phyloP scores from a whole-genome alignment of 345 rosid genomes.

The Linum tenue region DNA sequence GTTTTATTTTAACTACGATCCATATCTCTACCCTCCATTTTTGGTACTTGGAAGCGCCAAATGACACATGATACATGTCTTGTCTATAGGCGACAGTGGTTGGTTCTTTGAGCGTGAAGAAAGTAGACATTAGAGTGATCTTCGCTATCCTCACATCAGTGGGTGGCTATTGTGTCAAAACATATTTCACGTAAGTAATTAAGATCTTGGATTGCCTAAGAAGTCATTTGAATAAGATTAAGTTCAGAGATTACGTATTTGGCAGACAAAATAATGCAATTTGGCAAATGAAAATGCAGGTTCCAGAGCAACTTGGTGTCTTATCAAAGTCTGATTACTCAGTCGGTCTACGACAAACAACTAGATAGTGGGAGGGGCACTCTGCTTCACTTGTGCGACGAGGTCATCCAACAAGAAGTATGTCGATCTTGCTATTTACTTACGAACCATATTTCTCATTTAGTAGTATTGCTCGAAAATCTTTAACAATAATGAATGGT shows the following conservation, averaged over 20 bases:
- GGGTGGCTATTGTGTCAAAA: constrained; percentile 18
- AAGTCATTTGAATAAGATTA: background rate
- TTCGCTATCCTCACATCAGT: constrained; percentile 14
- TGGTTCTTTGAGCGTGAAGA: constrained; percentile 7
- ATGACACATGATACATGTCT: background rate
- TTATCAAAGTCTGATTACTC: constrained; percentile 18
- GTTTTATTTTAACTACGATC: background rate
- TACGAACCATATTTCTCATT: background rate
- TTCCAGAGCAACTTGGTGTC: constrained; percentile 16
- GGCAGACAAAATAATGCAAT: too few species aligned
- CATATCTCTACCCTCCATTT: too few species aligned
- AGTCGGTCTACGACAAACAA: constrained; percentile 47
- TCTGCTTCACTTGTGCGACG: constrained; percentile 77
- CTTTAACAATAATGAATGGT: background rate
- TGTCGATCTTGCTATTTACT: background rate
- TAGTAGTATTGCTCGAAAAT: background rate
- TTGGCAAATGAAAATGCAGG: constrained; percentile 1
- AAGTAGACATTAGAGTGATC: constrained; percentile 19
- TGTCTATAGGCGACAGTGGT: constrained; percentile 14
- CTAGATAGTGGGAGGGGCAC: constrained; percentile 86
- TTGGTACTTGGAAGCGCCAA: too few species aligned
- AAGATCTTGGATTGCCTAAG: background rate
- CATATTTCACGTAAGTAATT: constrained; percentile 20
- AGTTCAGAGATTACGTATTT: background rate
- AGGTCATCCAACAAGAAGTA: constrained; percentile 25